These are phyloP conservation scores for Mycena metata DNA, from an alignment of 768 basidiomycete species.

Conservation along the genomic window DNA sequence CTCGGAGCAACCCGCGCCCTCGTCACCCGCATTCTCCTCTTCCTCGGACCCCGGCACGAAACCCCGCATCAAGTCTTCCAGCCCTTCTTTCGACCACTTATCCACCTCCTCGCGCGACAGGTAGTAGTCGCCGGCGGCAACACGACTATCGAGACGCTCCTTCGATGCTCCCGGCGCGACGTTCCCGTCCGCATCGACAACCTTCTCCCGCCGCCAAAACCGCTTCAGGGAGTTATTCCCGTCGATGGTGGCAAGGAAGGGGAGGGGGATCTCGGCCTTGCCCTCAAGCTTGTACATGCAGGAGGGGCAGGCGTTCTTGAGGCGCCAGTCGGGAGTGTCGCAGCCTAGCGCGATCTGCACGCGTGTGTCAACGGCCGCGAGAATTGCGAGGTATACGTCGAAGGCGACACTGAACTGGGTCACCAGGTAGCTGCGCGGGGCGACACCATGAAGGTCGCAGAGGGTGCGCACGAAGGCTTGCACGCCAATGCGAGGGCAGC, in stretches of 20 bases:
- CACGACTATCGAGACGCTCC: neutral
- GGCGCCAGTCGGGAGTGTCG: neutral
- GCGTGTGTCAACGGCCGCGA: conserved; percentile 31
- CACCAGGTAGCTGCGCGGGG: conserved; percentile 6
- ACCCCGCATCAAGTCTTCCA: neutral
- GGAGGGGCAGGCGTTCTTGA: neutral
- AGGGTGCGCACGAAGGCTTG: conserved; percentile 40
- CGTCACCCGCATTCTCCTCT: too few species aligned
- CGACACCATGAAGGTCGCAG: conserved; percentile 35
- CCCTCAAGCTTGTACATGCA: conserved; percentile 4
- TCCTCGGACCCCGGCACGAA: conserved; percentile 4
- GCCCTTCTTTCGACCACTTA: neutral
- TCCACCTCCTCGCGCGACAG: neutral
- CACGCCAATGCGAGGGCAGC: conserved; percentile 38
- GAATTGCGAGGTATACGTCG: conserved; percentile 53
- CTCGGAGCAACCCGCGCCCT: conserved; percentile 42
- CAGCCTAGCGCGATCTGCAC: conserved; percentile 42
- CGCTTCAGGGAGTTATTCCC: neutral
- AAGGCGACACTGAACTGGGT: conserved; percentile 47
- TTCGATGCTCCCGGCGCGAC: neutral
- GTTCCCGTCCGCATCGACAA: neutral
- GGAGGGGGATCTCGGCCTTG: neutral
- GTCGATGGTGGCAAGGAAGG: too few species aligned
- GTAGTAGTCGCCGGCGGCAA: too few species aligned
- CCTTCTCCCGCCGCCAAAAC: neutral